These are phyloP conservation scores for Hygrophorus russula DNA, from an alignment of 768 basidiomycete species.

Conservation along the genomic window DNA sequence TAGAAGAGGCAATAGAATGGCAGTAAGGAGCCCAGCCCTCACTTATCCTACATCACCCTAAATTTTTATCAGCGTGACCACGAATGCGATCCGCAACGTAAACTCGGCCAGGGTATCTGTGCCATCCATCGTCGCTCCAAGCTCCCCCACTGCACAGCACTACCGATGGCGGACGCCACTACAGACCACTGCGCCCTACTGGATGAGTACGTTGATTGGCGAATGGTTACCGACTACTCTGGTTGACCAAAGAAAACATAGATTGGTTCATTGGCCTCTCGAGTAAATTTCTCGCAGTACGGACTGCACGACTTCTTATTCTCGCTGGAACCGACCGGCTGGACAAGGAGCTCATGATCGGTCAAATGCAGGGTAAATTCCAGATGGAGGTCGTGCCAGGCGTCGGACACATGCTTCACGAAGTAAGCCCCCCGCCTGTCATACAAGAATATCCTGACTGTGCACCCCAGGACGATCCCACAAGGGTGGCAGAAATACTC, in stretches of 20 bases:
- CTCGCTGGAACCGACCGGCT: conserved; percentile 90
- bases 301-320: conserved; percentile 78
- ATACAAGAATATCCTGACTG: not conserved
- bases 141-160: conserved; percentile 25
- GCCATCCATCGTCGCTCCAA: conserved; percentile 58
- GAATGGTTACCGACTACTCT: not conserved
- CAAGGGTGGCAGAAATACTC: conserved; percentile 64
- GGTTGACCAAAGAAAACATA: conserved; percentile 18
- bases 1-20: conserved; percentile 89
- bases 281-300: conserved; percentile 60
- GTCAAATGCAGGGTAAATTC: conserved; percentile 95
- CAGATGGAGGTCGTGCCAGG: conserved; percentile 81
- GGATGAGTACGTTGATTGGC: conserved; percentile 57
- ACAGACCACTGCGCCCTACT: conserved; percentile 76
- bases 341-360: conserved; percentile 91
- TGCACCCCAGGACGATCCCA: conserved; percentile 71
- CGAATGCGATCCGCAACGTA: conserved; percentile 72
- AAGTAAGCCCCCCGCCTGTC: conserved; percentile 38
- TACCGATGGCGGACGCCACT: conserved; percentile 82
- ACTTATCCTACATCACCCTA: not conserved
- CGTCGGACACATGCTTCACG: conserved; percentile 91
- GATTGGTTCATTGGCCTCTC: conserved; percentile 91
- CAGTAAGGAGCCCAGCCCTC: conserved; percentile 50
- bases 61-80: conserved; percentile 44
- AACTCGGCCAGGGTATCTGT: conserved; percentile 84